Percentiles rank a stretch among this genome's conserved stretches.
Conservation (phyloP, 345 rosid species). For the Moricandia arvensis region DNA sequence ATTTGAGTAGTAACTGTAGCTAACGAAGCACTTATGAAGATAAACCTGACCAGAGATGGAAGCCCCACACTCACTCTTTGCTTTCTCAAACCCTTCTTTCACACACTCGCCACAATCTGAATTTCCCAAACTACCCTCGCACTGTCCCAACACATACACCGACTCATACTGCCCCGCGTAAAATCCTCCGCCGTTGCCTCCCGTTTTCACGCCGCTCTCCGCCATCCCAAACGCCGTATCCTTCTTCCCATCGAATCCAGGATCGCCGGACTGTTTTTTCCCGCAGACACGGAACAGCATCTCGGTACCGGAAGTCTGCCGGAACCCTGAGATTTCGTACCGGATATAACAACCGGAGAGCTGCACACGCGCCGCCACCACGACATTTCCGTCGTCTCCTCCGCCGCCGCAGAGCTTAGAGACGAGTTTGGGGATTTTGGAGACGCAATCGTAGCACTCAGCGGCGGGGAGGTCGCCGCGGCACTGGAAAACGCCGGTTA, state of each 20-base stretch:
- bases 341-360: slow-evolving; percentile 62
- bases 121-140: slow-evolving; percentile 71
- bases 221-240: slow-evolving; percentile 50
- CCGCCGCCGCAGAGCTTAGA: slow-evolving; percentile 55
- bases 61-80: slow-evolving; percentile 56
- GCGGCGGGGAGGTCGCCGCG: slow-evolving; percentile 69
- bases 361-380: slow-evolving; percentile 68
- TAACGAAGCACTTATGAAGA: slow-evolving; percentile 72
- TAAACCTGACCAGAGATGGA: slow-evolving; percentile 70
- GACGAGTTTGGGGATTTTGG: slow-evolving; percentile 48
- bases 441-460: slow-evolving; percentile 60
- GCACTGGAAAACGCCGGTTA: slow-evolving; percentile 76
- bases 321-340: slow-evolving; percentile 59
- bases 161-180: slow-evolving; percentile 56
- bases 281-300: slow-evolving; percentile 59
- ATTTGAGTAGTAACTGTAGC: slow-evolving; percentile 76
- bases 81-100: slow-evolving; percentile 54
- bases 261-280: slow-evolving; percentile 30
- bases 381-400: slow-evolving; percentile 5
- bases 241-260: slow-evolving; percentile 42
- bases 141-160: slow-evolving; percentile 72
- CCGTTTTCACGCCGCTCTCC: slow-evolving; percentile 48
- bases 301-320: slow-evolving; percentile 50
- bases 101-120: slow-evolving; percentile 65
- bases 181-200: slow-evolving; percentile 27